A percentile compares a stretch with the other conserved stretches of the same genome.
These are phyloP conservation scores for Spinellus fusiger DNA, from an alignment of 192 early-diverging fungal genomes.

Conservation along the genomic window DNA sequence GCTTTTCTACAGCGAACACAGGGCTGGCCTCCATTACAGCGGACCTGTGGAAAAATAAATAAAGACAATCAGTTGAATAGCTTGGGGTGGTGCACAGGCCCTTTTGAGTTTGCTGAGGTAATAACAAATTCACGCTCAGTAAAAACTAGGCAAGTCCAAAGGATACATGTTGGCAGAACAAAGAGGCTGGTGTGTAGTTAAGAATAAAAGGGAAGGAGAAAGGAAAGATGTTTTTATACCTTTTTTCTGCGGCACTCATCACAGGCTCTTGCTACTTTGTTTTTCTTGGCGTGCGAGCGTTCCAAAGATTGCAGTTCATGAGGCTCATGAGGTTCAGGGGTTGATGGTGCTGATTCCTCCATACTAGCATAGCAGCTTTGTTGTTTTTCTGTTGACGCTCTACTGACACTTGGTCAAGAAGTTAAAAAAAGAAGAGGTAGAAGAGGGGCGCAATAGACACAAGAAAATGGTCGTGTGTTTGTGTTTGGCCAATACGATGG, in stretches of 20 bases:
- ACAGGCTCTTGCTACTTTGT: slow-evolving; percentile 28
- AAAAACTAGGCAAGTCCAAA: slow-evolving; percentile 6
- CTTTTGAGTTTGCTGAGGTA: not conserved
- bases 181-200: too few species aligned
- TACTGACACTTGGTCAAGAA: not conserved
- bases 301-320: slow-evolving; percentile 9
- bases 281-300: slow-evolving; percentile 16
- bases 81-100: not conserved
- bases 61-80: too few species aligned
- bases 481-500: not conserved
- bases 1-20: slow-evolving; percentile 25
- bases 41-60: slow-evolving; percentile 16
- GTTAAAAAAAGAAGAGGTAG: not conserved
- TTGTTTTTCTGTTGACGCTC: not conserved
- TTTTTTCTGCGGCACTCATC: slow-evolving; percentile 35
- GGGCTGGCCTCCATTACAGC: slow-evolving; percentile 33
- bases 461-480: not conserved
- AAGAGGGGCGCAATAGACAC: not conserved
- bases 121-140: slow-evolving; percentile 1
- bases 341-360: slow-evolving; percentile 18
- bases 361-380: slow-evolving; percentile 12
- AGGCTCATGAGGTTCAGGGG: slow-evolving; percentile 20
- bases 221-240: slow-evolving; percentile 13
- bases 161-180: not conserved
- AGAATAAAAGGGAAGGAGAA: not conserved